A percentile compares a stretch with the other conserved stretches of the same genome.
These are phyloP conservation scores for Zanthoxylum bungeanum DNA, from an alignment of 345 rosid species.

Conservation along the genomic window DNA sequence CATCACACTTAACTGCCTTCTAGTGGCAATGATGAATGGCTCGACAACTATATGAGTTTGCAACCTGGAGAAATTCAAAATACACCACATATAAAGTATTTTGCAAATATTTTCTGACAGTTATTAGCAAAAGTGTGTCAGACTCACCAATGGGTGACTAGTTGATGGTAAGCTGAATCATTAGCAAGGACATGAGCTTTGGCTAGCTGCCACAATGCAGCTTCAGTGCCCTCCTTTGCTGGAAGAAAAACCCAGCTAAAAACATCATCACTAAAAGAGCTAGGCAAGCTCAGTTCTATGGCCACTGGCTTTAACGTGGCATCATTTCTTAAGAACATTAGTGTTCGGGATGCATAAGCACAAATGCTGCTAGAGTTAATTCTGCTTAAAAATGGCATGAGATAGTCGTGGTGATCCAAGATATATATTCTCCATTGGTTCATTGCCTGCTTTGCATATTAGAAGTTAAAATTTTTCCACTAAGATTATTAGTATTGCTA, in stretches of 20 bases:
- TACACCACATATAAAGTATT: neutral
- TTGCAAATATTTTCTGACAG: neutral
- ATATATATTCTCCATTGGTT: conserved; percentile 35
- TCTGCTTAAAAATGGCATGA: conserved; percentile 44
- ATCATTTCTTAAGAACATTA: conserved; percentile 39
- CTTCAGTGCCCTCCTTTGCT: conserved; percentile 42
- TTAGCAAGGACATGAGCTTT: conserved; percentile 61
- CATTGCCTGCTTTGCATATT: conserved; percentile 35
- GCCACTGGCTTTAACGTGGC: conserved; percentile 45
- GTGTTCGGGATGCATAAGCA: conserved; percentile 60
- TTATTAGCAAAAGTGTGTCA: neutral
- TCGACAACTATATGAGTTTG: conserved; percentile 66
- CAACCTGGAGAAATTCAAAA: conserved; percentile 46
- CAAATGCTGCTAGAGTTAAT: conserved; percentile 36
- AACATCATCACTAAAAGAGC: neutral
- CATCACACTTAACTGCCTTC: conserved; percentile 63
- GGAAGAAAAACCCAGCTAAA: conserved; percentile 34
- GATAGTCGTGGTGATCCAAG: conserved; percentile 63
- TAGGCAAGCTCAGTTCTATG: conserved; percentile 55
- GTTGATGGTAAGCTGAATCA: conserved; percentile 61
- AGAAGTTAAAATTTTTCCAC: conserved; percentile 5
- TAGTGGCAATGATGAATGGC: conserved; percentile 70
- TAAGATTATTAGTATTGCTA: neutral
- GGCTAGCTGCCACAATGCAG: conserved; percentile 58
- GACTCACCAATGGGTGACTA: conserved; percentile 65